A percentile compares a stretch with the other conserved stretches of the same genome.
phyloP scores from a whole-genome alignment of 345 rosid species.

The Alliaria petiolata region DNA sequence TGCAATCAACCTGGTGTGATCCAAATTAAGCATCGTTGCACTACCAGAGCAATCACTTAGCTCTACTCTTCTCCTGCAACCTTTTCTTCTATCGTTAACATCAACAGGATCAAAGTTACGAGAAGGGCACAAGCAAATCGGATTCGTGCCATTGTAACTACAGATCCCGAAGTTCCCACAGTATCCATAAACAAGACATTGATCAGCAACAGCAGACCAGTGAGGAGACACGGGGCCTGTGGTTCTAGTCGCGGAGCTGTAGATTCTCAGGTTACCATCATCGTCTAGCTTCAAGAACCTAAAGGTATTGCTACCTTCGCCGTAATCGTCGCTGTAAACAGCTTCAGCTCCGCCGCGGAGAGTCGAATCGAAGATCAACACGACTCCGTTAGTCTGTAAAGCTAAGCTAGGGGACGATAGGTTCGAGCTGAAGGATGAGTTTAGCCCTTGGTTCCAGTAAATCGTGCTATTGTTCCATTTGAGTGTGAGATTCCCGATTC shows the following conservation, averaged over 20 bases:
- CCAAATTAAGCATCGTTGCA: conserved; percentile 47
- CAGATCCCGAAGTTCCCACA: conserved; percentile 66
- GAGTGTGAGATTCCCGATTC: conserved; percentile 48
- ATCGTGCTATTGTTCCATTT: conserved; percentile 42
- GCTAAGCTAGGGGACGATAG: conserved; percentile 42
- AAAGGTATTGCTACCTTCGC: conserved; percentile 42
- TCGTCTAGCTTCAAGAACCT: conserved; percentile 52
- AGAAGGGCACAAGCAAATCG: conserved; percentile 61
- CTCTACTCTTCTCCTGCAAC: conserved; percentile 56
- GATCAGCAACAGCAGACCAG: conserved; percentile 59
- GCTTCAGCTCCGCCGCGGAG: conserved; percentile 17
- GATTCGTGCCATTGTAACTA: conserved; percentile 40
- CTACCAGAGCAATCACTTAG: conserved; percentile 41
- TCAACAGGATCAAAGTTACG: conserved; percentile 52
- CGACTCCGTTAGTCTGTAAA: conserved; percentile 43
- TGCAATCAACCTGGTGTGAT: conserved; percentile 39
- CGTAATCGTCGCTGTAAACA: conserved; percentile 54
- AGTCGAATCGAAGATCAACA: conserved; percentile 32
- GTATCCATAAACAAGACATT: conserved; percentile 55
- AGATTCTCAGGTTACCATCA: conserved; percentile 69
- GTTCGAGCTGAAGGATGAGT: conserved; percentile 44
- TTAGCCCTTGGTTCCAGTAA: conserved; percentile 58
- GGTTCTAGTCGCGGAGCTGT: conserved; percentile 30
- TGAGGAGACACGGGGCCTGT: conserved; percentile 20
- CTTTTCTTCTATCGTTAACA: conserved; percentile 43